Evolutionary conservation across 73 alveolate genomes (phyloP), one percentile per base, ranked within the genome.

Genomic region (Blepharisma japonicum): DNA sequence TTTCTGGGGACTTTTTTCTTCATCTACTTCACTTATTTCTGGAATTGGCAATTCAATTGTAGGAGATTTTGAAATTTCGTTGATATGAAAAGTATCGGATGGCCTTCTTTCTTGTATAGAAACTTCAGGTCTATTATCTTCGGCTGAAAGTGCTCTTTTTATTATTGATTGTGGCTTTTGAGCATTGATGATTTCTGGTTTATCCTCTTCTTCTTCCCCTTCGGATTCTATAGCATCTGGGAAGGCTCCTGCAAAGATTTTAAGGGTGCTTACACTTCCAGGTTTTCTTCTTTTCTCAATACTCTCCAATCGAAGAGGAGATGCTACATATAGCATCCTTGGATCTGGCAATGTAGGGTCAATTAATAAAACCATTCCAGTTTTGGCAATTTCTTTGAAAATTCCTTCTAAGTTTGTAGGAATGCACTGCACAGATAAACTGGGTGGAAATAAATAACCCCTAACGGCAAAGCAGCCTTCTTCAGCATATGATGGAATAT

Each of bases 261-360:
- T 18, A 18, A n/a, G 18, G 14, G 74, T 25, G 4, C 23, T 61
- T 14, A 61, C 74, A 14, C 23, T 39, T 61, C 23, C 74, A 14
- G 18, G 39, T 20, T 61, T 39, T 61, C 23, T 61, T 14, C 23
- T n/a, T 14, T 61, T 39, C 47, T 61, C 74, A 61, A 11, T 25
- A 14, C 23, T 61, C 5, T 61, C 74, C 0, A 61, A 48, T 61
- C 74, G 14, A 0, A 61, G 23, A 2, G 74, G 74, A 61, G 74
- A 61, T 8, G 74, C 74, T 39, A 61, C 23, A 39, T 20, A 61
- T 61, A 61, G 47, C 74, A 61, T 61, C 47, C 74, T 14, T 25
- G 74, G 74, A 25, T 61, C 74, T 20, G 74, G 74, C 50, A 61
- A 25, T n/a, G 14, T 61, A 61, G 74, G 74, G 74, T 61, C 74